Percentiles rank a stretch among this genome's conserved stretches.
Evolutionary conservation across 2,329 filamentous ascomycete species (phyloP).

Genomic region (Teratosphaeria pseudoeucalypti): DNA sequence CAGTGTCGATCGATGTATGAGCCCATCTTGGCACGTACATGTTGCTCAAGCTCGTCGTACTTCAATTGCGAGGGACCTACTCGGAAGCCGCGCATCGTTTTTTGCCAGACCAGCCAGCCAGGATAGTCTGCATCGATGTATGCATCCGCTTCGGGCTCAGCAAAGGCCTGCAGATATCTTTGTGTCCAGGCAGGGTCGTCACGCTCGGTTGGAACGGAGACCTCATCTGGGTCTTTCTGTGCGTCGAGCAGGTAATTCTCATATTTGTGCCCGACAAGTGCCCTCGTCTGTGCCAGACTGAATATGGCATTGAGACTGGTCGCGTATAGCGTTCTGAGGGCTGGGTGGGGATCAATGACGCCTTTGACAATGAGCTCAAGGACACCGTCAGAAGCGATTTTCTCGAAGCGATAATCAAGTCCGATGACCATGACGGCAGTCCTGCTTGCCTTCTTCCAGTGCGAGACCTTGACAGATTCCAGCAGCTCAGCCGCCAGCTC

Average conservation of each 20-base stretch:
- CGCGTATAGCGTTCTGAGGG: conserved; percentile 69
- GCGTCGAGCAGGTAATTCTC: conserved; percentile 75
- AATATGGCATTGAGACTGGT: conserved; percentile 68
- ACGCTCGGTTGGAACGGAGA: conserved; percentile 61
- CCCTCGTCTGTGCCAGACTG: conserved; percentile 76
- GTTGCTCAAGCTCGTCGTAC: conserved; percentile 73
- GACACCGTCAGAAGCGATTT: conserved; percentile 69
- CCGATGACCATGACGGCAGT: conserved; percentile 87
- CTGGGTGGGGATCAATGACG: conserved; percentile 82
- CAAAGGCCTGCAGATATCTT: conserved; percentile 68
- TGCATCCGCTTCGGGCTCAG: conserved; percentile 67
- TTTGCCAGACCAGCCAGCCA: conserved; percentile 93
- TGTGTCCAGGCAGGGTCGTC: conserved; percentile 70
- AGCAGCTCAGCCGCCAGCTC: conserved; percentile 73
- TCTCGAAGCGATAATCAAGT: conserved; percentile 83
- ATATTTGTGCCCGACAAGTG: conserved; percentile 76
- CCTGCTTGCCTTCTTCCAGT: conserved; percentile 92
- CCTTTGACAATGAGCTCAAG: conserved; percentile 74
- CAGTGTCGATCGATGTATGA: conserved; percentile 69
- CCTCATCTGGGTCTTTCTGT: conserved; percentile 65
- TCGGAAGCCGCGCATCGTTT: conserved; percentile 70
- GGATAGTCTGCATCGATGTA: conserved; percentile 87
- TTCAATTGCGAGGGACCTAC: conserved; percentile 59
- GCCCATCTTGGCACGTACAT: conserved; percentile 69
- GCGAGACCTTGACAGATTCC: conserved; percentile 63